A percentile compares a stretch with the other conserved stretches of the same genome.
phyloP scores from a whole-genome alignment of 2,329 filamentous ascomycete species.

The Tolypocladium inflatum region DNA sequence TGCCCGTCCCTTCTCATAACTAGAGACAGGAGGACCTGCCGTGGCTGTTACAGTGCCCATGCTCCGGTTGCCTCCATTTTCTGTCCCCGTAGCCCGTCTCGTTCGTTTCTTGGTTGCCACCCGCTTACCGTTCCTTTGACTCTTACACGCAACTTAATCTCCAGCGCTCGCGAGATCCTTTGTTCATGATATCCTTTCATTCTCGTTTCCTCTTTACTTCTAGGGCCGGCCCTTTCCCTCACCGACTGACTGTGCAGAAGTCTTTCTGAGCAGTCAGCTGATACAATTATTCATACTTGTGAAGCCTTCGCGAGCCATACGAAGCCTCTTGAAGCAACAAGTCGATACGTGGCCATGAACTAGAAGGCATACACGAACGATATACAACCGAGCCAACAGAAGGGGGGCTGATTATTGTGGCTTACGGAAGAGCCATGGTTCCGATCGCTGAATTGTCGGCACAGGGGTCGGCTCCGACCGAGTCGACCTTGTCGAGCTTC shows the following conservation, averaged over 20 bases:
- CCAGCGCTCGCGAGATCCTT: not conserved
- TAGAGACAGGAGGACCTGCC: not conserved
- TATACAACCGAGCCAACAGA: not conserved
- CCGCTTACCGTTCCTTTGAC: not conserved
- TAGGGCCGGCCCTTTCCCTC: not conserved
- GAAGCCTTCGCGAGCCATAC: not conserved
- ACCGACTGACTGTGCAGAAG: not conserved
- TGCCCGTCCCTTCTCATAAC: not conserved
- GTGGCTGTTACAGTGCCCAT: not conserved
- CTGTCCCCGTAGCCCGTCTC: not conserved
- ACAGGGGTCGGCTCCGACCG: slow-evolving; percentile 3
- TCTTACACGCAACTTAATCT: not conserved
- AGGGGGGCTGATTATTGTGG: not conserved
- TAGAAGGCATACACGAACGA: not conserved
- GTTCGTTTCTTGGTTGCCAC: not conserved
- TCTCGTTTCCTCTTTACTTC: not conserved
- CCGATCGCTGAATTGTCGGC: not conserved
- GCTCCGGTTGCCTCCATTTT: not conserved
- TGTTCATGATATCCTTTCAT: not conserved
- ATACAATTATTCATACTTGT: not conserved
- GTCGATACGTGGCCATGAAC: slow-evolving; percentile 2
- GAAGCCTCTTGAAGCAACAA: not conserved
- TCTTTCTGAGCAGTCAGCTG: not conserved
- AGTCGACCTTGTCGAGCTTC: not conserved
- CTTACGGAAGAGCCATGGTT: not conserved